Evolutionary conservation across 108 stramenopile genomes (phyloP).

Genomic region (Cyclotella sp.): DNA sequence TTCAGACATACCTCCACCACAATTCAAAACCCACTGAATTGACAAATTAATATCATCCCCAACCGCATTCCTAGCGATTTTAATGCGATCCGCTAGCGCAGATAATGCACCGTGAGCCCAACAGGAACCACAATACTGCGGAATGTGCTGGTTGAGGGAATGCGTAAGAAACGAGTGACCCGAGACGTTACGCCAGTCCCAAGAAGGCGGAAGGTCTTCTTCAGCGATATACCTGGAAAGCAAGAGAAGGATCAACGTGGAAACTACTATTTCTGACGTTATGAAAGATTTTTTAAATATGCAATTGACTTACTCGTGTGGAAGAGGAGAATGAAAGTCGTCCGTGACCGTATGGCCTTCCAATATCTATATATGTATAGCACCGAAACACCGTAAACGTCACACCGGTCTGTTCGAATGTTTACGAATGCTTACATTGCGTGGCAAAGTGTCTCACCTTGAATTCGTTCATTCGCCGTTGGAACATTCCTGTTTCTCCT

Average conservation of each 20-base stretch:
- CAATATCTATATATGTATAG: constrained; percentile 8
- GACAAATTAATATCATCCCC: constrained; percentile 69
- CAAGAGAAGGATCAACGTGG: constrained; percentile 6
- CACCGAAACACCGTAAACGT: neutral
- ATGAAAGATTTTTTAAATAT: neutral
- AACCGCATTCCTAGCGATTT: constrained; percentile 72
- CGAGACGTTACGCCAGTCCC: constrained; percentile 80
- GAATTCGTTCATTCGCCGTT: constrained; percentile 32
- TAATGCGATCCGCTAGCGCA: constrained; percentile 89
- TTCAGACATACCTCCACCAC: constrained; percentile 44
- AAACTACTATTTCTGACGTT: neutral
- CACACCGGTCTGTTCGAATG: neutral
- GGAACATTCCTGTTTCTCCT: neutral
- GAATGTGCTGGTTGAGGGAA: constrained; percentile 92
- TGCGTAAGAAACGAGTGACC: constrained; percentile 77
- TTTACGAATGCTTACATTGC: neutral
- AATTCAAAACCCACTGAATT: constrained; percentile 87
- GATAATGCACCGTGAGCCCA: constrained; percentile 62
- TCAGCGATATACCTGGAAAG: constrained; percentile 40
- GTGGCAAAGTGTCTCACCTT: neutral
- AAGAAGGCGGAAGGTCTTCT: constrained; percentile 65
- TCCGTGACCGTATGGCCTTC: constrained; percentile 37
- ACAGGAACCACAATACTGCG: constrained; percentile 44
- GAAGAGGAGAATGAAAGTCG: constrained; percentile 33
- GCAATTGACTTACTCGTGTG: constrained; percentile 34